These are phyloP conservation scores for Agaricus bisporus DNA, from an alignment of 768 basidiomycete species.

Conservation along the genomic window DNA sequence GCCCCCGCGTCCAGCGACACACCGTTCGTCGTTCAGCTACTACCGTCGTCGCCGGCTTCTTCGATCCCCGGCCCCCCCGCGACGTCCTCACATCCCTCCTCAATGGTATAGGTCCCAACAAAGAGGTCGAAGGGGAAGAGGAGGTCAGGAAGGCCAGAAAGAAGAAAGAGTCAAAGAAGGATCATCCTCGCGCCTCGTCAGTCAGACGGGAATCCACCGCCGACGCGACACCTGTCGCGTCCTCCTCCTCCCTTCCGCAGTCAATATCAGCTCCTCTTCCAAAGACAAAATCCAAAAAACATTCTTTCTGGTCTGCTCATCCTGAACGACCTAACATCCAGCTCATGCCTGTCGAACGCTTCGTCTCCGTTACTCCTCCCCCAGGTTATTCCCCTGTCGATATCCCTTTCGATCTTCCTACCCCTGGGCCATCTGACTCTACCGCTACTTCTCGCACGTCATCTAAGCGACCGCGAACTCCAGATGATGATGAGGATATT, in stretches of 20 bases:
- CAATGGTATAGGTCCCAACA: constrained; percentile 68
- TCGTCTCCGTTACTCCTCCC: constrained; percentile 71
- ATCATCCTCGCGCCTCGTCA: constrained; percentile 1
- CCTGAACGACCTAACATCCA: constrained; percentile 66
- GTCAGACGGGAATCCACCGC: background rate
- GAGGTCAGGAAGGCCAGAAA: constrained; percentile 49
- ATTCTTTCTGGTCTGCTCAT: constrained; percentile 44
- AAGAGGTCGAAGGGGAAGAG: constrained; percentile 56
- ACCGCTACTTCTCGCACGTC: constrained; percentile 71
- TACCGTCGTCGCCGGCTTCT: constrained; percentile 66
- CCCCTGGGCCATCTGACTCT: constrained; percentile 71
- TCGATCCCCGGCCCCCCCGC: constrained; percentile 60
- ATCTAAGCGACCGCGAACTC: constrained; percentile 74
- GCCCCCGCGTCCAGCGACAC: constrained; percentile 30
- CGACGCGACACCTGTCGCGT: constrained; percentile 5
- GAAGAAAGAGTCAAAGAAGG: constrained; percentile 45
- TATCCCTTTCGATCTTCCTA: constrained; percentile 58
- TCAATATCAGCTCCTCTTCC: constrained; percentile 13
- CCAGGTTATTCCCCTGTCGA: constrained; percentile 40
- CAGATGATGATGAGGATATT: constrained; percentile 51
- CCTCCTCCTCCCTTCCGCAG: background rate
- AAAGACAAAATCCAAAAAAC: constrained; percentile 24
- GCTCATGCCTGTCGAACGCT: constrained; percentile 64
- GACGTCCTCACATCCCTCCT: constrained; percentile 77
- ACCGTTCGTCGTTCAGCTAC: constrained; percentile 58